Evolutionary conservation across 306 rosid species (phyloP).

Genomic region (Quercus berberidifolia): DNA sequence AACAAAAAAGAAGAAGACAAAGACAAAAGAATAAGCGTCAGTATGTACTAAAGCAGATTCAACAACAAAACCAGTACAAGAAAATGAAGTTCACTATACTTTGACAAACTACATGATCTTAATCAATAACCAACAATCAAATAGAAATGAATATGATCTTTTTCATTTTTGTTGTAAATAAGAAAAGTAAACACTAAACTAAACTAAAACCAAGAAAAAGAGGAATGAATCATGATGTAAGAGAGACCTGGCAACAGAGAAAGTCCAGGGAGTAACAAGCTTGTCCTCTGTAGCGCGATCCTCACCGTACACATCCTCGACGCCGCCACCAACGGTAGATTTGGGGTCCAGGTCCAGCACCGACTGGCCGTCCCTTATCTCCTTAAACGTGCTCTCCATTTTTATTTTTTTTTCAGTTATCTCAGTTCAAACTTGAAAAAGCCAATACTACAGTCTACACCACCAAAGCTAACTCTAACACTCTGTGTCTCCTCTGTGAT

Average conservation of each 20-base stretch:
- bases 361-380: conserved; percentile 53
- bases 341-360: conserved; percentile 75
- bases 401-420: background rate
- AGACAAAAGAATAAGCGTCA: background rate
- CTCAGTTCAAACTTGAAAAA: too few species aligned
- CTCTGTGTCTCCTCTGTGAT: background rate
- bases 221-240: background rate
- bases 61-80: background rate
- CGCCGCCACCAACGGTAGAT: conserved; percentile 72
- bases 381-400: conserved; percentile 67
- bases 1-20: too few species aligned
- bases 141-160: too few species aligned
- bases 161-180: too few species aligned
- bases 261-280: conserved; percentile 90
- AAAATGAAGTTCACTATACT: background rate
- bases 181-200: too few species aligned
- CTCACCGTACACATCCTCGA: conserved; percentile 84
- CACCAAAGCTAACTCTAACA: background rate
- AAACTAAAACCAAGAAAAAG: background rate
- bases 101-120: background rate
- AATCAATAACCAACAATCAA: background rate
- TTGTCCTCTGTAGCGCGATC: conserved; percentile 85
- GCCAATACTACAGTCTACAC: too few species aligned
- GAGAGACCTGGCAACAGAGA: conserved; percentile 86
- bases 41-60: background rate